A percentile compares a stretch with the other conserved stretches of the same genome.
phyloP scores from a whole-genome alignment of 2,329 filamentous ascomycete species.

The Ceratocystis harringtonii region DNA sequence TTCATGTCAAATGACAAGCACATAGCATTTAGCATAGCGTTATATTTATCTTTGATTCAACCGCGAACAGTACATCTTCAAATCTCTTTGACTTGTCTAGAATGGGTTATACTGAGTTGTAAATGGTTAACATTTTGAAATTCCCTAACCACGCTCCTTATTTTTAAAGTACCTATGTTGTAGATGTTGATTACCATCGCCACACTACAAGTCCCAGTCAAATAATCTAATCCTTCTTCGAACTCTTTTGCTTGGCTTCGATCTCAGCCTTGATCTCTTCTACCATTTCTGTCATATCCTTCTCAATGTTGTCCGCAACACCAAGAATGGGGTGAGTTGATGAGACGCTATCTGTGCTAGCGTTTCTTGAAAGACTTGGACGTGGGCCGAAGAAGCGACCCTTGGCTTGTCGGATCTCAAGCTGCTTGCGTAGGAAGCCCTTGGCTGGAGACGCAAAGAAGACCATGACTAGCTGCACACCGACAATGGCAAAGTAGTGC shows the following conservation, averaged over 20 bases:
- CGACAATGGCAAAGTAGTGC: constrained; percentile 72
- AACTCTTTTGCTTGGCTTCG: constrained; percentile 26
- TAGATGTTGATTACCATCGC: too few species aligned
- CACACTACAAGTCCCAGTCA: not conserved
- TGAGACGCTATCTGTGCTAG: constrained; percentile 43
- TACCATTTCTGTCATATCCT: constrained; percentile 64
- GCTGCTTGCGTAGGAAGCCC: constrained; percentile 35
- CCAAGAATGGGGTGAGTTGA: constrained; percentile 54
- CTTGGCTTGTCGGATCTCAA: constrained; percentile 42
- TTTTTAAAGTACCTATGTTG: too few species aligned
- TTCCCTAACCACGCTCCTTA: too few species aligned
- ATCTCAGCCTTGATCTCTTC: constrained; percentile 61
- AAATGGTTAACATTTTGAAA: too few species aligned
- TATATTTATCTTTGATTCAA: not conserved
- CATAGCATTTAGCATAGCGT: constrained; percentile 2
- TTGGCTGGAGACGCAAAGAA: constrained; percentile 76
- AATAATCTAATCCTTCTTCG: constrained; percentile 4
- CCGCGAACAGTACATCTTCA: not conserved
- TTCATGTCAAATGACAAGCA: not conserved
- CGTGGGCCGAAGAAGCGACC: constrained; percentile 27
- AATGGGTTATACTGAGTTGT: too few species aligned
- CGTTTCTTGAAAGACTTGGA: constrained; percentile 29
- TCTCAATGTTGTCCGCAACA: constrained; percentile 59
- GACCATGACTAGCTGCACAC: constrained; percentile 46
- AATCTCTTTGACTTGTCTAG: too few species aligned